Conservation (phyloP, 805 yeast genomes). For the Ogataea siamensis region DNA sequence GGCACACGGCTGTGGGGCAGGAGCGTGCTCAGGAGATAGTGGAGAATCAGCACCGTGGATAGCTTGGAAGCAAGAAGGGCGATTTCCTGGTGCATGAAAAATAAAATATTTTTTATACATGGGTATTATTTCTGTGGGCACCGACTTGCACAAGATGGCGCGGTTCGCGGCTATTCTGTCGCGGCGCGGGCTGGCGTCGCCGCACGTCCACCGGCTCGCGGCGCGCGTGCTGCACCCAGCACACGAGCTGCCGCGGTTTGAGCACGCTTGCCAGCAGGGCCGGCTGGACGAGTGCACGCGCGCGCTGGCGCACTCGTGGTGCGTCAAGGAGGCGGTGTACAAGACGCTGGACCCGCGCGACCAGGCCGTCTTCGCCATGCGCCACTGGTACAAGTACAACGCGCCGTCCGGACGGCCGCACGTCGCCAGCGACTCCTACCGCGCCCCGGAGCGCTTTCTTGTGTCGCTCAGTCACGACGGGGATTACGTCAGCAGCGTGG, state of each 20-base stretch:
- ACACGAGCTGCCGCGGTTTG: constrained; percentile 40
- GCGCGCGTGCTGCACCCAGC: constrained; percentile 49
- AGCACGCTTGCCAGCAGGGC: constrained; percentile 8
- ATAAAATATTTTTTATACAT: background rate
- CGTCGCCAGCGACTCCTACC: constrained; percentile 35
- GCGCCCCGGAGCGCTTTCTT: constrained; percentile 45
- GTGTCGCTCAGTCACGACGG: constrained; percentile 66
- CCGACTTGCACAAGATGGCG: constrained; percentile 49
- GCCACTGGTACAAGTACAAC: constrained; percentile 54
- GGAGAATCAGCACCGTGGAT: constrained; percentile 26
- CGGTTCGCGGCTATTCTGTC: constrained; percentile 45
- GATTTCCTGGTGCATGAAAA: constrained; percentile 9
- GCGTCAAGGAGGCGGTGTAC: constrained; percentile 70
- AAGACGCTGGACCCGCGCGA: constrained; percentile 51
- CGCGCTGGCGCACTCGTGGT: constrained; percentile 62
- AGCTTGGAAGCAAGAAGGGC: constrained; percentile 31
- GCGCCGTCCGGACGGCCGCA: constrained; percentile 42
- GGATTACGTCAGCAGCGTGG: constrained; percentile 55
- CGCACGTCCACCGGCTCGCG: constrained; percentile 39
- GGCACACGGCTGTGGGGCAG: constrained; percentile 21
- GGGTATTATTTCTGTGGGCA: constrained; percentile 37
- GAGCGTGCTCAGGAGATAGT: constrained; percentile 24
- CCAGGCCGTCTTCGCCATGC: constrained; percentile 55
- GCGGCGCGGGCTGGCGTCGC: constrained; percentile 34
- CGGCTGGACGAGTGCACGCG: constrained; percentile 31